Base-by-base conservation (phyloP, 345 rosid species). In the Eucalyptus rudis region DNA sequence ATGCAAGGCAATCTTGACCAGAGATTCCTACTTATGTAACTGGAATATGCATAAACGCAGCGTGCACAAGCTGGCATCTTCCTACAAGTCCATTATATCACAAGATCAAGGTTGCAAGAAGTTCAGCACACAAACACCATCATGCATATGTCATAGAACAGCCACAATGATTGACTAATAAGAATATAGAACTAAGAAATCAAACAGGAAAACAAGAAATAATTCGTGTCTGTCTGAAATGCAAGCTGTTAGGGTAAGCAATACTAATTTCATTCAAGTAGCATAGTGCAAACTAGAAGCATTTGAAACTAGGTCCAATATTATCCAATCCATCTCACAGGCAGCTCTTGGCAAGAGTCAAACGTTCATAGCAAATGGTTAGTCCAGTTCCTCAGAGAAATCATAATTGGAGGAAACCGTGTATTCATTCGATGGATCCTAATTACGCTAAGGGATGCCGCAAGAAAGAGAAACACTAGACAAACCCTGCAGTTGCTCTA, bases 21-120 rank as follows among this genome's bases (percentile, higher is more conserved):
- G 20, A 7, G 2, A 0, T 11, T 66, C 3, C 40, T 0, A 29
- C 62, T 0, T 2, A 64, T 4, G 33, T n/a, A 29, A 13, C 36
- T 8, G 22, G 22, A 66, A 17, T 13, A 31, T 31, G 22, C 79
- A 31, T 16, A 16, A 66, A n/a, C 6, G 19, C 0, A 2, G 10
- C 4, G 4, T 0, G 5, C 36, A n/a, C 1, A n/a, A n/a, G 76
- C 76, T 3, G 0, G 0, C 76, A 64, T 64, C 2, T 4, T 13
- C 1, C 20, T 3, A 14, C 36, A 14, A 7, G 0, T 64, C 2
- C 10, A 0, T n/a, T 3, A 64, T 66, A 7, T 31, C 0, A 15
- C 22, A n/a, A 66, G 2, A 66, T 31, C 76, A 66, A n/a, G 76
- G 76, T 66, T 31, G 76, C 20, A 66, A 4, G 0, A 0, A 31